A percentile compares a stretch with the other conserved stretches of the same genome.
phyloP scores from a whole-genome alignment of 179 eudicot species.

The Actinidia arguta region DNA sequence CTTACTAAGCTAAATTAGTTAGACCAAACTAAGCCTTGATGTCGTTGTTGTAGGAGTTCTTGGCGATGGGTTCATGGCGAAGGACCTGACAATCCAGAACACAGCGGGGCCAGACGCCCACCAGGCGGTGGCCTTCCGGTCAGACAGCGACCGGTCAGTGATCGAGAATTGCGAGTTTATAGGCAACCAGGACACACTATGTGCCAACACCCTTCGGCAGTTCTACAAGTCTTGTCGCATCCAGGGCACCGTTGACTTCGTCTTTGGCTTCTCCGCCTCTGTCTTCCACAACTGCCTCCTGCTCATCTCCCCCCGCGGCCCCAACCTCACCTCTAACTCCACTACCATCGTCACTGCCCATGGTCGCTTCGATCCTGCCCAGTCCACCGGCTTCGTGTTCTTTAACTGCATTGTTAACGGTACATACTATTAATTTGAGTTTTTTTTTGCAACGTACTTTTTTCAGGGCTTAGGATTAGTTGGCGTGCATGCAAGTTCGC shows the following conservation, averaged over 20 bases:
- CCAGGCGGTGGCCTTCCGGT: conserved; percentile 91
- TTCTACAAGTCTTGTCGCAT: conserved; percentile 80
- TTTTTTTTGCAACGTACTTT: too few species aligned
- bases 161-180: conserved; percentile 74
- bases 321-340: conserved; percentile 43
- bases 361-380: conserved; percentile 70
- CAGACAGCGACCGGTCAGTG: conserved; percentile 76
- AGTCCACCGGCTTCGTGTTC: conserved; percentile 80
- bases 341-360: conserved; percentile 90
- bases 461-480: too few species aligned
- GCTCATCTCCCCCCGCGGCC: conserved; percentile 61
- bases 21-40: too few species aligned
- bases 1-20: too few species aligned
- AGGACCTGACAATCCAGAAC: conserved; percentile 73
- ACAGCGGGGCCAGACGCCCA: conserved; percentile 85
- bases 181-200: conserved; percentile 94
- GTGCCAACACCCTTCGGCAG: conserved; percentile 77
- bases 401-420: conserved; percentile 65
- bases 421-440: too few species aligned
- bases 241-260: conserved; percentile 88
- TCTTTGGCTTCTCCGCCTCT: conserved; percentile 79
- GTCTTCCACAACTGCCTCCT: conserved; percentile 73
- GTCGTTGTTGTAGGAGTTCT: conserved; percentile 51
- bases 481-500: too few species aligned
- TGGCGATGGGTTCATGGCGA: conserved; percentile 88